phyloP scores from a whole-genome alignment of 2,329 filamentous ascomycete genomes.

The Chaetomiaceae sp. region DNA sequence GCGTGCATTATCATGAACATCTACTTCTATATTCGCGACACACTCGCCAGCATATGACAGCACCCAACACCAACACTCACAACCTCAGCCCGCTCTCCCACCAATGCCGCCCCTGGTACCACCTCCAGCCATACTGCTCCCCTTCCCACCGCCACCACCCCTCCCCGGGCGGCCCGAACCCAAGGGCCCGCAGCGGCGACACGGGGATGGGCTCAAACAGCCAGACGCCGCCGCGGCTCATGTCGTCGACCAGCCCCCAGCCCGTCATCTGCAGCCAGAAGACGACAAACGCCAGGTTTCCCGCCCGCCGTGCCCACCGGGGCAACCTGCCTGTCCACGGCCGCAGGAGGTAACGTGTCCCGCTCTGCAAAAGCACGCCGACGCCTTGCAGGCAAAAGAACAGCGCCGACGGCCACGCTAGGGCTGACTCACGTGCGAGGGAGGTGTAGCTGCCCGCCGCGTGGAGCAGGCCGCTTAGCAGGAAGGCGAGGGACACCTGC shows the following conservation, averaged over 20 bases:
- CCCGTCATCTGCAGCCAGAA: constrained; percentile 66
- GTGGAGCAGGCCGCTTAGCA: constrained; percentile 65
- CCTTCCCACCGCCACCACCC: constrained; percentile 63
- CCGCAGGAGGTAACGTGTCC: constrained; percentile 33
- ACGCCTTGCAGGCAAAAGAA: constrained; percentile 72
- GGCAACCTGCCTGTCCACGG: too few relatives aligned
- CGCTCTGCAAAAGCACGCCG: constrained; percentile 59
- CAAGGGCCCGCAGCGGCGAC: constrained; percentile 63
- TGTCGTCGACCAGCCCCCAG: constrained; percentile 67
- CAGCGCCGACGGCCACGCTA: constrained; percentile 48
- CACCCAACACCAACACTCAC: constrained; percentile 1
- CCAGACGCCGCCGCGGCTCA: constrained; percentile 70
- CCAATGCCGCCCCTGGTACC: constrained; percentile 61
- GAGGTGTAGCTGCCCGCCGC: constrained; percentile 64
- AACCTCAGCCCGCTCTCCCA: constrained; percentile 43
- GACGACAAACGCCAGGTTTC: constrained; percentile 59
- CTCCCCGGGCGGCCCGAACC: constrained; percentile 56
- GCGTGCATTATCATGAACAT: neutral
- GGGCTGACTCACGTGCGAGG: constrained; percentile 29
- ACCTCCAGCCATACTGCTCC: constrained; percentile 44
- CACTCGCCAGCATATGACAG: neutral
- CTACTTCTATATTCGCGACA: neutral
- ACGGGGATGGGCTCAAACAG: constrained; percentile 77
- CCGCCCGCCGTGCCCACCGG: constrained; percentile 43
- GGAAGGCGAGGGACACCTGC: constrained; percentile 49